Evolutionary conservation across 768 basidiomycete genomes (phyloP), one percentile per base, ranked within the genome.

Genomic region (Kwoniella pini): DNA sequence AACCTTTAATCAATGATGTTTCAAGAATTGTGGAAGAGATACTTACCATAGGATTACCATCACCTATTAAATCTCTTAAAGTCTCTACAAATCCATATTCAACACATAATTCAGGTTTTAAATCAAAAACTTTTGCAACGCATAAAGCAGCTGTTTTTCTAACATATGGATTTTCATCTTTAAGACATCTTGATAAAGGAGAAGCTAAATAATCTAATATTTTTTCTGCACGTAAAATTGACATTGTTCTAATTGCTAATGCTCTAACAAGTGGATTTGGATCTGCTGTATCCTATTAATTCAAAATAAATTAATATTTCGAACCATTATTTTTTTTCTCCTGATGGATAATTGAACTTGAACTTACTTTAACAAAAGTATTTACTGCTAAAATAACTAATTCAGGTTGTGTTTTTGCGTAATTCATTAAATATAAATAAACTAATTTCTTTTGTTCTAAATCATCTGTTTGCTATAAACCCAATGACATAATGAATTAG

Each of bases 371-470:
- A 59, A 99, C 96, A 76, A 99, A 97, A 7, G 95, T 99, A 76
- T 98, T 99, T 62, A 99, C 96, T 27, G 96, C 96, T 45, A 99
- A 84, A 75, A 99, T 98, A 80, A 97, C 94, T 63, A 98, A 89
- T 76, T 99, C 96, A 0, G 96, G 96, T 75, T 99, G 96, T 0
- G 95, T 94, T 77, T 96, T 96, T 31, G 95, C 95, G 68, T 98
- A 99, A 82, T 99, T 99, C 90, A 98, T 97, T 60, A 99, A 86
- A 79, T 97, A 97, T 22, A 96, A 85, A 73, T 96, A 98, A n/a
- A 98, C 96, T 31, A 99, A 88, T 80, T 99, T 98, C 86, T 98
- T 99, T 81, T 98, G 96, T 79, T 99, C 96, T 54, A 99, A 85
- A 78, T 98, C 95, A 52, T 99, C 95, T 24, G 96, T 98, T 81